Evolutionary conservation across 345 rosid species (phyloP).

Genomic region (Melaleuca alternifolia): DNA sequence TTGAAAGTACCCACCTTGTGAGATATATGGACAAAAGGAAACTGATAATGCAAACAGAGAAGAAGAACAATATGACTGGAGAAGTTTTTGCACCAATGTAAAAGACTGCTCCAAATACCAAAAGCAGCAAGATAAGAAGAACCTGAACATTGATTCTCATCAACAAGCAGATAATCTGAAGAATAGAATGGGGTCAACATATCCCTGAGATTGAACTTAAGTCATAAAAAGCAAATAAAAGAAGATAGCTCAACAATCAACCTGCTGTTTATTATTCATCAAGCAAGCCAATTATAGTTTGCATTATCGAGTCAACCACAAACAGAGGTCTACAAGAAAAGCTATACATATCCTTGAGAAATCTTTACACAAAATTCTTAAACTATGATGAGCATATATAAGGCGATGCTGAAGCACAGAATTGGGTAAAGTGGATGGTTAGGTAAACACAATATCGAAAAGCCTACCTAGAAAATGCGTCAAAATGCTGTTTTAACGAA

Average conservation of each 20-base stretch:
- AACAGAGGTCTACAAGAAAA: not conserved
- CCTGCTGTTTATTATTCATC: not conserved
- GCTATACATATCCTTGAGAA: not conserved
- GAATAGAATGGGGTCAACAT: not conserved
- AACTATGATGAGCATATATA: not conserved
- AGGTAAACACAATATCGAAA: not conserved
- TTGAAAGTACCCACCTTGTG: conserved; percentile 87
- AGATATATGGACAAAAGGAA: conserved; percentile 73
- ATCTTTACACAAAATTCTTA: not conserved
- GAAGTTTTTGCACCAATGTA: conserved; percentile 90
- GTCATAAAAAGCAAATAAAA: not conserved
- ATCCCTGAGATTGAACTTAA: not conserved
- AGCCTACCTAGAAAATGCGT: not conserved
- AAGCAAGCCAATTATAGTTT: not conserved
- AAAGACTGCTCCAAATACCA: conserved; percentile 66
- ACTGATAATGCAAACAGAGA: conserved; percentile 72
- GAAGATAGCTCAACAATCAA: not conserved
- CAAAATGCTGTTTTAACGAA: not conserved
- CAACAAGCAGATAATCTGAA: conserved; percentile 77
- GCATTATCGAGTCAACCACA: not conserved
- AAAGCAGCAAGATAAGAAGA: conserved; percentile 51
- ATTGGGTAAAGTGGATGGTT: not conserved
- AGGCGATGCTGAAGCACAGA: not conserved
- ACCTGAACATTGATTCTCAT: conserved; percentile 77
- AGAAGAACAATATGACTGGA: conserved; percentile 84